Evolutionary conservation across 192 early-diverging fungal genomes (phyloP).

Genomic region (Coemansia sp.): DNA sequence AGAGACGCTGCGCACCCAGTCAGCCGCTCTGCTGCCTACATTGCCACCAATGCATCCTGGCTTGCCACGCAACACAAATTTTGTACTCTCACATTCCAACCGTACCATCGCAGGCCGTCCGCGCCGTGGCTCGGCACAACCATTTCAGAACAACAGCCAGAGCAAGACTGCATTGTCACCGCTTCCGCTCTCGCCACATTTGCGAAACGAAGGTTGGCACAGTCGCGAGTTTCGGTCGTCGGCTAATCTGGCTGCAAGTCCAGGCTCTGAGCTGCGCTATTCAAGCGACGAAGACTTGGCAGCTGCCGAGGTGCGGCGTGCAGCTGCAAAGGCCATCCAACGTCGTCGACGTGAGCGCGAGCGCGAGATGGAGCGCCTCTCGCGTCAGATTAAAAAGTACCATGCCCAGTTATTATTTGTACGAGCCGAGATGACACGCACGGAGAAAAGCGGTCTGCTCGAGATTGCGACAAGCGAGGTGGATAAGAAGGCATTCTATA

Average conservation of each 20-base stretch:
- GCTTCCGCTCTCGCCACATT: background rate
- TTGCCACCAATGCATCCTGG: slow-evolving; percentile 32
- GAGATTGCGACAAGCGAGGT: background rate
- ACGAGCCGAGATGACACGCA: slow-evolving; percentile 28
- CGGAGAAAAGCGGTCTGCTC: slow-evolving; percentile 31
- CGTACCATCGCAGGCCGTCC: slow-evolving; percentile 14
- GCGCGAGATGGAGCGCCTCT: slow-evolving; percentile 39
- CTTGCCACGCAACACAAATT: slow-evolving; percentile 7
- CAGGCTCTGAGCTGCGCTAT: background rate
- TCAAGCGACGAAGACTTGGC: slow-evolving; percentile 12
- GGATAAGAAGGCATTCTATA: background rate
- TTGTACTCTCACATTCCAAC: background rate
- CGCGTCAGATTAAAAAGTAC: slow-evolving; percentile 38
- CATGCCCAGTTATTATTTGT: slow-evolving; percentile 41
- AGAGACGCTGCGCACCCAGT: slow-evolving; percentile 6
- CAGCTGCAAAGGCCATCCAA: slow-evolving; percentile 2
- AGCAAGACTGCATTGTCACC: background rate
- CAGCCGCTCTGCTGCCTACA: slow-evolving; percentile 22
- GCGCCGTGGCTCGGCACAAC: slow-evolving; percentile 2
- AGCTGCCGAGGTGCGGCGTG: slow-evolving; percentile 4
- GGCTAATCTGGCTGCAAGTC: background rate
- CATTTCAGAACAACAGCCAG: too few species aligned
- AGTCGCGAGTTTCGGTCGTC: background rate
- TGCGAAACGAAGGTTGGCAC: background rate
- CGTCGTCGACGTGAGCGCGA: slow-evolving; percentile 26